Evolutionary conservation across 805 yeast species (phyloP), one percentile per base, ranked within the genome.

Genomic region (Ogataea pignaliae): DNA sequence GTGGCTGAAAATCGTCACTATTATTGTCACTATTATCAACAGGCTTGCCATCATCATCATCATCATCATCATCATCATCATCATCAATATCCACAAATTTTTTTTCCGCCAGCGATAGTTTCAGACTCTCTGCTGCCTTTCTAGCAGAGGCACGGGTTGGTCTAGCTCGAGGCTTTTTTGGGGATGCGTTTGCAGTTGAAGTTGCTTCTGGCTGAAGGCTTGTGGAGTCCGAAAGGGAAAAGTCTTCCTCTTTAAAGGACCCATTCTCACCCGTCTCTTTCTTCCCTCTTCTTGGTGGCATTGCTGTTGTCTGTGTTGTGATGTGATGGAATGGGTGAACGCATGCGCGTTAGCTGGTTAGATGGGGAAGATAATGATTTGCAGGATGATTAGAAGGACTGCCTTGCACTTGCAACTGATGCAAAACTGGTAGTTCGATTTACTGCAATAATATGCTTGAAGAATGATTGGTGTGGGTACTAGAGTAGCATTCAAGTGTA

Each of bases 151-250:
- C 39, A 8, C 41, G 37, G 26, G 34, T 31, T 15, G 43, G 37
- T n/a, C 34, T 18, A 21, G 26, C 26, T 21, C 26, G 26, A 21
- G 26, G 7, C 21, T 36, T 47, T 10, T 36, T 39, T 3, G 51
- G 49, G 3, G 48, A 37, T 2, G 51, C 39, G 26, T 47, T 45
- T 1, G 50, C 48, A 4, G 47, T 47, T 10, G 54, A 43, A 10
- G 51, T 48, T 9, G 51, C 46, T 29, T 44, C 38, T 14, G 52
- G 47, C 37, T 42, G 46, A 8, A 51, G 49, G 5, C 48, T 45
- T 10, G 36, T 15, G 26, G 42, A 30, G 15, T 41, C 33, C 18
- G 36, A 33, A 13, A 17, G 14, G 14, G 30, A 11, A 10, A 26
- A 3, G 3, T 13, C 13, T 13, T 29, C 33, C 10, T n/a, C 14